phyloP scores from a whole-genome alignment of 2,329 filamentous ascomycete genomes.

The Colletotrichum eremochloae region DNA sequence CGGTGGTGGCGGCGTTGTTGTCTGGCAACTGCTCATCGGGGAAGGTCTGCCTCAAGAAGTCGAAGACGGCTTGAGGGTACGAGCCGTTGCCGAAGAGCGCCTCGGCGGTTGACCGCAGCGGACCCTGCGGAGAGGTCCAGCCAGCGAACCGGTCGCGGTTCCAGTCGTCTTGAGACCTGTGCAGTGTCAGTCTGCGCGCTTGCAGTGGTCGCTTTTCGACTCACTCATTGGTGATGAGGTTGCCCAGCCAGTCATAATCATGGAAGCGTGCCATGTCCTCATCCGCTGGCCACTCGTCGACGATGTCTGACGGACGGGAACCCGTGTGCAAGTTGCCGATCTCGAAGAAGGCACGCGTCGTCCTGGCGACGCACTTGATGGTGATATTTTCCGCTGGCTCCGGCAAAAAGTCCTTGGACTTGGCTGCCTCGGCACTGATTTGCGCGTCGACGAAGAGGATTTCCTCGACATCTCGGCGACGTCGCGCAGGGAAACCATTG shows the following conservation, averaged over 20 bases:
- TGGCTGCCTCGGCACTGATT: conserved; percentile 19
- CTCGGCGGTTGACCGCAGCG: conserved; percentile 32
- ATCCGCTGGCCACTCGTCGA: conserved; percentile 31
- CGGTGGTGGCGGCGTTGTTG: neutral
- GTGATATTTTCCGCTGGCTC: conserved; percentile 34
- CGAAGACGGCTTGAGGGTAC: conserved; percentile 28
- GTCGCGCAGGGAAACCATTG: conserved; percentile 16
- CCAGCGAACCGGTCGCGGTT: conserved; percentile 25
- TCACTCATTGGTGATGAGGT: conserved; percentile 37
- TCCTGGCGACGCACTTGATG: conserved; percentile 29
- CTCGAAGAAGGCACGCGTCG: conserved; percentile 40
- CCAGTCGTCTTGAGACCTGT: conserved; percentile 27
- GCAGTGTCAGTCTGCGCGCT: neutral
- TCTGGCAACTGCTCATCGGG: conserved; percentile 19
- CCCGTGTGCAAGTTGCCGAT: conserved; percentile 32
- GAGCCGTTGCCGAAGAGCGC: conserved; percentile 37
- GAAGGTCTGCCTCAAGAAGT: conserved; percentile 29
- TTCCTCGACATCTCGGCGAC: conserved; percentile 35
- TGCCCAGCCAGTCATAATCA: conserved; percentile 39
- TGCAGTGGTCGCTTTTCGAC: neutral
- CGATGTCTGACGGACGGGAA: conserved; percentile 12
- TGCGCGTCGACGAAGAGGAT: conserved; percentile 32
- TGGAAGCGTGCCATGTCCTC: conserved; percentile 41
- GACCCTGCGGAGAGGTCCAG: conserved; percentile 31
- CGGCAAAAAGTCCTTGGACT: conserved; percentile 3